These are phyloP conservation scores for Herpetomonas muscarum DNA, from an alignment of 208 protist species.

Conservation along the genomic window DNA sequence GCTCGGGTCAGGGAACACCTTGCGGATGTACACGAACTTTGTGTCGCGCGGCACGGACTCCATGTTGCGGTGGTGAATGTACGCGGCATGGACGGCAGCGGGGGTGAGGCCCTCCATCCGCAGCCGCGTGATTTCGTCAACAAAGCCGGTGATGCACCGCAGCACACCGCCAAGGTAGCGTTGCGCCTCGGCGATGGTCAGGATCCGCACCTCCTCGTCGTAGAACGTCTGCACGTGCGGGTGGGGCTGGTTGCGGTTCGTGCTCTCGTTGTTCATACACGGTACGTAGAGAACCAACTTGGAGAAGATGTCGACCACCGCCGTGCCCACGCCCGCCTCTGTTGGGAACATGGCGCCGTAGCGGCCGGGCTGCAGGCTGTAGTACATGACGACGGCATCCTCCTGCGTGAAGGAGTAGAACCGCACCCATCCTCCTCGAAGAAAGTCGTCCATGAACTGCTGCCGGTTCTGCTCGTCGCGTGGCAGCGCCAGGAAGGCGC, in stretches of 20 bases:
- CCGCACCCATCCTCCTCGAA: slow-evolving; percentile 82
- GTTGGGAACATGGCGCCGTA: slow-evolving; percentile 86
- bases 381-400: slow-evolving; percentile 83
- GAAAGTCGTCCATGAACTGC: slow-evolving; percentile 80
- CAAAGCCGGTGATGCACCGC: slow-evolving; percentile 67
- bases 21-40: slow-evolving; percentile 87
- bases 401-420: slow-evolving; percentile 81
- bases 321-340: slow-evolving; percentile 70
- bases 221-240: slow-evolving; percentile 87
- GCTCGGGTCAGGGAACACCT: slow-evolving; percentile 81
- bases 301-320: slow-evolving; percentile 78
- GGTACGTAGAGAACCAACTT: slow-evolving; percentile 83
- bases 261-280: slow-evolving; percentile 82
- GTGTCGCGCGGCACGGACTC: slow-evolving; percentile 63
- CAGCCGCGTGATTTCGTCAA: slow-evolving; percentile 56
- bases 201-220: slow-evolving; percentile 74
- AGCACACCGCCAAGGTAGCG: slow-evolving; percentile 70
- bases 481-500: slow-evolving; percentile 73
- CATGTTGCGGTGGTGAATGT: slow-evolving; percentile 72
- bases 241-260: slow-evolving; percentile 76
- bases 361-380: slow-evolving; percentile 79
- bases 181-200: slow-evolving; percentile 69
- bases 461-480: slow-evolving; percentile 60
- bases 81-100: slow-evolving; percentile 71
- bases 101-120: slow-evolving; percentile 68